phyloP scores from a whole-genome alignment of 352 stramenopile species.

The Globisporangium splendens region DNA sequence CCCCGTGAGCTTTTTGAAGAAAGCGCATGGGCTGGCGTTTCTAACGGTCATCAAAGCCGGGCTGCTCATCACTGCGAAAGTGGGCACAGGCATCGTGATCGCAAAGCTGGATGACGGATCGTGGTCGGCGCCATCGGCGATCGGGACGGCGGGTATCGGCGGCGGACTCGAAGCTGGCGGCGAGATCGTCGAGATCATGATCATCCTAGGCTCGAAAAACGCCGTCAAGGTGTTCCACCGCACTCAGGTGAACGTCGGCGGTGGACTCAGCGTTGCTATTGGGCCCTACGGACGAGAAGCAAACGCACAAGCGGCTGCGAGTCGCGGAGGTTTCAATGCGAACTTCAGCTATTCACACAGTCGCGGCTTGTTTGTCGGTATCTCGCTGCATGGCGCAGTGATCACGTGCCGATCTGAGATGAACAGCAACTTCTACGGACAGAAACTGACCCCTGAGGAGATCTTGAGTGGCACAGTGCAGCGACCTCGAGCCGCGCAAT shows the following conservation, averaged over 20 bases:
- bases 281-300: slow-evolving; percentile 88
- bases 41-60: slow-evolving; percentile 84
- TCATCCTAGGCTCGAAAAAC: slow-evolving; percentile 91
- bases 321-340: slow-evolving; percentile 67
- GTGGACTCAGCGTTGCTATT: slow-evolving; percentile 86
- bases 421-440: slow-evolving; percentile 95
- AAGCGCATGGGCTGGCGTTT: slow-evolving; percentile 79
- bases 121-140: slow-evolving; percentile 92
- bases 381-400: slow-evolving; percentile 92
- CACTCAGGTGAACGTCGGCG: slow-evolving; percentile 90
- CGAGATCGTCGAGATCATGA: slow-evolving; percentile 93
- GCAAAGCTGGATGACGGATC: slow-evolving; percentile 77
- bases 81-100: slow-evolving; percentile 88
- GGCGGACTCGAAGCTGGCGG: slow-evolving; percentile 86
- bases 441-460: slow-evolving; percentile 70
- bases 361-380: slow-evolving; percentile 91
- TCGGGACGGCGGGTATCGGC: slow-evolving; percentile 89
- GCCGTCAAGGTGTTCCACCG: slow-evolving; percentile 91
- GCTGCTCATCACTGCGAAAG: slow-evolving; percentile 78
- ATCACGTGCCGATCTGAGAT: slow-evolving; percentile 88
- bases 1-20: slow-evolving; percentile 75
- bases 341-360: slow-evolving; percentile 95
- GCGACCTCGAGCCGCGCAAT: slow-evolving; percentile 60
- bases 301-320: slow-evolving; percentile 75
- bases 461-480: slow-evolving; percentile 64